Evolutionary conservation across 2,329 filamentous ascomycete genomes (phyloP).

Genomic region (Calcarisporium arbuscula): DNA sequence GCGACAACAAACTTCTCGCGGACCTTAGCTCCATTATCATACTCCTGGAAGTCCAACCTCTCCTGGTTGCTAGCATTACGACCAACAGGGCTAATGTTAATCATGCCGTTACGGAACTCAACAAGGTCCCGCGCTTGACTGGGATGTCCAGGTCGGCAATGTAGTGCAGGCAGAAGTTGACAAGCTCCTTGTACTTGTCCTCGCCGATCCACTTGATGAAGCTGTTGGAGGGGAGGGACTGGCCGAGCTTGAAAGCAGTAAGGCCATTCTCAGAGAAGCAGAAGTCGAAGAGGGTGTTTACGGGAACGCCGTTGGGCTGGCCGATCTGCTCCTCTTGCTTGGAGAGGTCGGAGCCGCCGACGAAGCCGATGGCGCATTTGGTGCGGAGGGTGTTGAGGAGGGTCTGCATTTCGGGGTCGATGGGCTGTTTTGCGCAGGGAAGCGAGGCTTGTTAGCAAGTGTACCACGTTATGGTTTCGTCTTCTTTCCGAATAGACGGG

Average conservation of each 20-base stretch:
- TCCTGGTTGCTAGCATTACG: conserved; percentile 79
- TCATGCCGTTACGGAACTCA: conserved; percentile 88
- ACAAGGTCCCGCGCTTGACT: conserved; percentile 75
- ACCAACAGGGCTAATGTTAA: conserved; percentile 78
- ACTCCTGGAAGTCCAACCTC: conserved; percentile 74
- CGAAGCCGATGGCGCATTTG: conserved; percentile 84
- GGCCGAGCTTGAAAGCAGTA: conserved; percentile 79
- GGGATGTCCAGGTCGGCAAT: conserved; percentile 79
- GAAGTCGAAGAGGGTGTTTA: conserved; percentile 90
- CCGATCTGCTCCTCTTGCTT: conserved; percentile 98
- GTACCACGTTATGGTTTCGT: not conserved
- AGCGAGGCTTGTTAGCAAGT: conserved; percentile 3
- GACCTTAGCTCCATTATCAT: conserved; percentile 71
- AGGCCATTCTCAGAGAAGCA: conserved; percentile 97
- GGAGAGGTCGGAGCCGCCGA: conserved; percentile 82
- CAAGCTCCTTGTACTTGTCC: conserved; percentile 70
- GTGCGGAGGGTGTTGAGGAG: conserved; percentile 75
- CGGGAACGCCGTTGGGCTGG: conserved; percentile 51
- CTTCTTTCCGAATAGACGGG: conserved; percentile 1
- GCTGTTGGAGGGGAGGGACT: conserved; percentile 67
- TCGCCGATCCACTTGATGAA: conserved; percentile 94
- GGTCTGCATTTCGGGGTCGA: conserved; percentile 74
- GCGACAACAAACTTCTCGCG: conserved; percentile 69
- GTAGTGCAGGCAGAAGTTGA: conserved; percentile 72
- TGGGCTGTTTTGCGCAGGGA: no score